Base-by-base conservation (phyloP, 2,329 filamentous ascomycete species). In the Aspergillus hortae region DNA sequence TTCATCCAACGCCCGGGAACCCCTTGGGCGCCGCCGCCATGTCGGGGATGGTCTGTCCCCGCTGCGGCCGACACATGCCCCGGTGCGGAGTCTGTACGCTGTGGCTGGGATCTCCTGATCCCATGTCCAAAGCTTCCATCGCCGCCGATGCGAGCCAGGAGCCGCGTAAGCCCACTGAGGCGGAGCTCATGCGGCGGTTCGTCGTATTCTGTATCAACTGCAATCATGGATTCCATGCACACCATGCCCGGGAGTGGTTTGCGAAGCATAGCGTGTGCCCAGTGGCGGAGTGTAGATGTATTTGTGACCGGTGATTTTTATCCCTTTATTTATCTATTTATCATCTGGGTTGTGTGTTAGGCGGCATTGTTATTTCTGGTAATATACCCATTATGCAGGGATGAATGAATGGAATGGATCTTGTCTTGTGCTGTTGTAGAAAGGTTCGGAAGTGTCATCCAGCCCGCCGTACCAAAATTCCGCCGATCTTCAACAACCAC, bases 201-300 rank as follows among this genome's bases (percentile, higher is more conserved):
- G 74, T 84, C 56, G 79, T 80, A 4, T 83, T 86, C 61, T 87
- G 84, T 61, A 80, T 82, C 58, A 78, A 74, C 53, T 87, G 84
- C 63, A 80, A 80, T 58, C 84, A 87, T 71, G 83, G 82, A 1
- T 84, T 80, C 58, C 84, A 87, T 70, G 82, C 80, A 3, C 73
- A 83, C 65, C 83, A 86, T 73, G 83, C 84, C 10, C 70, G 76
- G 57, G 76, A 79, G 55, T 87, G 84, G 84, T 87, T 86, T 51
- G 60, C 54, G 40, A 65, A 61, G 25, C 70, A 73, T 54, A 67
- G 64, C 45, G 64, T 72, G 9, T 74, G 71, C 55, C 70, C 71
- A 1, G 70, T 74, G 15, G 66, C 71, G 5, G 71, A 73, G 44
- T 74, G 71, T 53, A 69, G 58, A 44, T 74, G 71, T 58, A 67